phyloP scores from a whole-genome alignment of 1,139 yeast species.

The Candida labiduridarum region DNA sequence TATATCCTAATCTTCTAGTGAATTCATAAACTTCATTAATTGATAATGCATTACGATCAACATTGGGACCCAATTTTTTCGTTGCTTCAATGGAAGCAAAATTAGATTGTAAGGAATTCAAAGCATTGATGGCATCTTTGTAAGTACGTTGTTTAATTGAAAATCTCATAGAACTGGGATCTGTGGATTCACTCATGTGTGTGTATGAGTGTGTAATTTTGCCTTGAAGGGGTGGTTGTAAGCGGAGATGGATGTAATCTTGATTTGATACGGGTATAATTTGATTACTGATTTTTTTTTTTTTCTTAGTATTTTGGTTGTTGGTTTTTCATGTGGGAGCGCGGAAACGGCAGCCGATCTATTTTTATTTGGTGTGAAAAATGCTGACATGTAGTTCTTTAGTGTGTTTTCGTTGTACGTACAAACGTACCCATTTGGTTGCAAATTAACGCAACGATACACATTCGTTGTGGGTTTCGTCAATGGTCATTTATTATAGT shows the following conservation, averaged over 20 bases:
- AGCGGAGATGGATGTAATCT: neutral
- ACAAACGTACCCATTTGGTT: no score
- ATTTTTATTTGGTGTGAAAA: no score
- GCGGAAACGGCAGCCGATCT: no score
- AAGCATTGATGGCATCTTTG: slow-evolving; percentile 78
- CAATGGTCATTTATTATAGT: no score
- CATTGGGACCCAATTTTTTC: slow-evolving; percentile 63
- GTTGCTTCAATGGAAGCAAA: slow-evolving; percentile 87
- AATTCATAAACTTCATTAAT: slow-evolving; percentile 90
- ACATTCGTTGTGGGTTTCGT: no score
- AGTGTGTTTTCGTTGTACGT: no score
- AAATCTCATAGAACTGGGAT: slow-evolving; percentile 10
- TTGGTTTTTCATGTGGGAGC: no score
- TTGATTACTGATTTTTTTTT: no score
- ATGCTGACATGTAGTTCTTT: no score
- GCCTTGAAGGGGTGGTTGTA: neutral
- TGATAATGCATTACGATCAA: slow-evolving; percentile 66
- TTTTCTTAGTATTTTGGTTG: no score
- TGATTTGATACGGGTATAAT: no score
- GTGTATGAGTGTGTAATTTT: neutral
- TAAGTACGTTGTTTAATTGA: slow-evolving; percentile 28
- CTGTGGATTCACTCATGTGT: slow-evolving; percentile 10
- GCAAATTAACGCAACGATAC: no score
- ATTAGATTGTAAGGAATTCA: slow-evolving; percentile 89
- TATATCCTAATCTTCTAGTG: slow-evolving; percentile 84